phyloP scores from a whole-genome alignment of 1,284 basidiomycete species.

The Vanrija sp. region DNA sequence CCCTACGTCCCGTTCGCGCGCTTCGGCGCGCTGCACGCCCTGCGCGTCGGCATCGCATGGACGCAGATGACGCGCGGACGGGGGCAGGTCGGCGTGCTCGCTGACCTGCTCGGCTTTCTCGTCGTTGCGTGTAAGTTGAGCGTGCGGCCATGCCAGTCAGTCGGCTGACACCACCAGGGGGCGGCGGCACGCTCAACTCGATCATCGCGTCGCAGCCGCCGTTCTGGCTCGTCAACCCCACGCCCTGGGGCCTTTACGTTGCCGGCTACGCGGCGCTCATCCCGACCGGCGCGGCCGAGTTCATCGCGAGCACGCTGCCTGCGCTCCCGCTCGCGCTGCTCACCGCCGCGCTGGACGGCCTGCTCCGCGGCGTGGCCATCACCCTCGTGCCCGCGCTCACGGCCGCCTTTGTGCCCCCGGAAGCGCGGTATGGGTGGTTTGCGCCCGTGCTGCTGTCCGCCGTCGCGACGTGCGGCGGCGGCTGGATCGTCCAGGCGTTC shows the following conservation, averaged over 20 bases:
- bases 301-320: constrained; percentile 25
- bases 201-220: constrained; percentile 39
- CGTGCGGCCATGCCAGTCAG: too few species aligned
- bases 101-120: constrained; percentile 41
- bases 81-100: constrained; percentile 23
- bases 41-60: constrained; percentile 35
- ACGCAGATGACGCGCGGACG: constrained; percentile 24
- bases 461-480: constrained; percentile 34
- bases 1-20: constrained; percentile 33
- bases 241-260: constrained; percentile 39
- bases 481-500: constrained; percentile 30
- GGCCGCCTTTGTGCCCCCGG: neutral
- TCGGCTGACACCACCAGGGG: too few species aligned
- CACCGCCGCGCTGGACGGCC: constrained; percentile 29
- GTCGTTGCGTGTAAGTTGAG: constrained; percentile 41
- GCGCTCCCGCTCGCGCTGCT: constrained; percentile 29
- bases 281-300: constrained; percentile 27
- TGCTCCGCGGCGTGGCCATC: constrained; percentile 31
- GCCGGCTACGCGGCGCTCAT: constrained; percentile 30
- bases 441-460: constrained; percentile 31
- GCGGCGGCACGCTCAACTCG: constrained; percentile 36
- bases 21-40: constrained; percentile 38
- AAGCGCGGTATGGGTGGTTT: constrained; percentile 14
- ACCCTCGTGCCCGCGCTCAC: constrained; percentile 22
- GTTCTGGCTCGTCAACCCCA: constrained; percentile 38